Conservation (phyloP, 108 stramenopile genomes). For the Cylindrotheca closterium region DNA sequence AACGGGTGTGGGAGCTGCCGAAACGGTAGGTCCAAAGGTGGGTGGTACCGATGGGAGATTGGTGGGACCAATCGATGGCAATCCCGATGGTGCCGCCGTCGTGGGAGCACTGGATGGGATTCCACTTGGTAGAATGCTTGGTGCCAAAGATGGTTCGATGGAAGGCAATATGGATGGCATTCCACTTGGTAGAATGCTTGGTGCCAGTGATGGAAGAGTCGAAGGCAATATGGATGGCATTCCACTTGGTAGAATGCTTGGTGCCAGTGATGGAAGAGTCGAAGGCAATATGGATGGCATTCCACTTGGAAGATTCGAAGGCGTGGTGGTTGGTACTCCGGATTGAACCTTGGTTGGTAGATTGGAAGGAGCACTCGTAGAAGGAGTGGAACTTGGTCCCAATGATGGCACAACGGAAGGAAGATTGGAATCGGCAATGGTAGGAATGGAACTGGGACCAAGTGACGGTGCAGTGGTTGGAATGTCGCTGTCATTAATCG, state of each 20-base stretch:
- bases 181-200: too few relatives aligned
- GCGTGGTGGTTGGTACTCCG: too few relatives aligned
- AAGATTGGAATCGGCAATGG: slow-evolving; percentile 3
- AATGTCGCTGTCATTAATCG: not conserved
- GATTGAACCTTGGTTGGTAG: slow-evolving; percentile 10
- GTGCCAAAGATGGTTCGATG: too few relatives aligned
- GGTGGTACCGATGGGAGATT: not conserved
- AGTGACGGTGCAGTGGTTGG: slow-evolving; percentile 16
- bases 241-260: slow-evolving; percentile 8
- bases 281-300: not conserved
- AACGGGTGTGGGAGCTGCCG: slow-evolving; percentile 2
- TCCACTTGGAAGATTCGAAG: slow-evolving; percentile 8
- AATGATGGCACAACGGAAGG: slow-evolving; percentile 10
- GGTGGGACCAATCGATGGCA: not conserved
- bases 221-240: not conserved
- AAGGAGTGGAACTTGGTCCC: too few relatives aligned
- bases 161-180: too few relatives aligned
- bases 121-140: too few relatives aligned
- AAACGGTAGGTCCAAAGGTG: not conserved
- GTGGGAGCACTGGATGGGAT: too few relatives aligned
- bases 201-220: too few relatives aligned
- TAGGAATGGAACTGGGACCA: too few relatives aligned
- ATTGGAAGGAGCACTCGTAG: slow-evolving; percentile 4
- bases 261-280: too few relatives aligned
- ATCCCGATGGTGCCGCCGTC: slow-evolving; percentile 2